Conservation (phyloP, 2,329 filamentous ascomycete genomes). For the Xylaria hypoxylon region DNA sequence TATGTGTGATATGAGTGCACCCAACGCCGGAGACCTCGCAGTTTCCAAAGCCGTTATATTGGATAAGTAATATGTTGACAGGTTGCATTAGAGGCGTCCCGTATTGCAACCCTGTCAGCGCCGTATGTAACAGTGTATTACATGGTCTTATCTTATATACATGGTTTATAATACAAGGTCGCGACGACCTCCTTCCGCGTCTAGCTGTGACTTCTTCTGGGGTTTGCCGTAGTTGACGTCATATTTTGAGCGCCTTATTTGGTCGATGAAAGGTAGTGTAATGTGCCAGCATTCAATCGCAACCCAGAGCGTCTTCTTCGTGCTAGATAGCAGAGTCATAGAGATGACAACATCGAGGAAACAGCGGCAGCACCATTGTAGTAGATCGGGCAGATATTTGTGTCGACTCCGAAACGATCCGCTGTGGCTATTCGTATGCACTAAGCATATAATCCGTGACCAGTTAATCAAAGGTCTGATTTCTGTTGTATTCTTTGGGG, state of each 20-base stretch:
- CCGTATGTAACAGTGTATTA: constrained; percentile 3
- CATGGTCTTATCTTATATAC: constrained; percentile 16
- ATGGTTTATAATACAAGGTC: background rate
- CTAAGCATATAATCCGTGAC: background rate
- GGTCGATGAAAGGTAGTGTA: background rate
- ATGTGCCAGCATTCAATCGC: background rate
- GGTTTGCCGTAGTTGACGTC: background rate
- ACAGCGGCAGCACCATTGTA: background rate
- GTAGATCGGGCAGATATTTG: background rate
- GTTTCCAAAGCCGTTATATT: background rate
- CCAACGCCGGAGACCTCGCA: background rate
- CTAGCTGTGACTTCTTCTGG: no score
- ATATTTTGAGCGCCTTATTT: background rate
- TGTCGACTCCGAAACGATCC: background rate
- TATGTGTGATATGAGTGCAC: no score
- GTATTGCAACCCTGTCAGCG: background rate
- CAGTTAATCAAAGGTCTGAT: constrained; percentile 14
- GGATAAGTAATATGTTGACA: background rate
- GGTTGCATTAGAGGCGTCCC: background rate
- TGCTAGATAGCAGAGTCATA: background rate
- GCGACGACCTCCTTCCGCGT: background rate
- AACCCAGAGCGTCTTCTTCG: background rate
- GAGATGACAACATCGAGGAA: background rate
- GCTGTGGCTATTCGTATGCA: background rate
- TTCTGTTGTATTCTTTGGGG: constrained; percentile 68